Base-by-base conservation (phyloP, 139 green algal species). In the Picochlorum sp. region DNA sequence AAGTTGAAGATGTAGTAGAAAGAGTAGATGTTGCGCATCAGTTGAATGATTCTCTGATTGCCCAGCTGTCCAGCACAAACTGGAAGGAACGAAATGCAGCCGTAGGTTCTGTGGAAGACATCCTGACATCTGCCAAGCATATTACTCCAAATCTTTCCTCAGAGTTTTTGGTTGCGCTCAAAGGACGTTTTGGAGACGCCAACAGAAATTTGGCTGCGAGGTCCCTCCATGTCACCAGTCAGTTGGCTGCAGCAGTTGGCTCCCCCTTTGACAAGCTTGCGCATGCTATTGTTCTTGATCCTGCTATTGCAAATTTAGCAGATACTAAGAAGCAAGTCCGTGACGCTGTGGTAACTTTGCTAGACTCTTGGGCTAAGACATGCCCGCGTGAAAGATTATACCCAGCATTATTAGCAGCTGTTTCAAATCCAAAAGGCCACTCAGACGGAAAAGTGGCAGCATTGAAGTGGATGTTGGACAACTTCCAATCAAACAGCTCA, bases 51-150 rank as follows among this genome's bases (percentile, higher is more conserved):
- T 37, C 68, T 10, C 65, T 95, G 23, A 38, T 88, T 18, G 30
- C 49, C 63, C 67, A 69, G 57, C 59, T 92, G 16, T 49, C 49
- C 62, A 81, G 71, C 61, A 59, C 72, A 15, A 90, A 95, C 60
- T 98, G 93, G 93, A 98, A 98, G 74, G 87, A 92, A 57, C 78
- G 93, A 51, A 91, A 96, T 61, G 85, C 77, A 5, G 89, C 71
- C 0, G 57, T 98, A 61, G 86, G 97, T 51, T 66, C 84, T 9
- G 79, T 98, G 24, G 79, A 90, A 64, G 58, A 68, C 6, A 72
- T 73, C 16, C 11, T 55, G 13, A 77, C 70, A 3, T 70, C 67
- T 38, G 77, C 79, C 2, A 57, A 70, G 13, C 77, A 69, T 67
- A 86, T 87, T n/a, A 44, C 62, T 44, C 67, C 67, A 13, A 62